A percentile compares a stretch with the other conserved stretches of the same genome.
Conservation (phyloP, 495 filamentous ascomycete genomes). For the Aspergillus ostianus region DNA sequence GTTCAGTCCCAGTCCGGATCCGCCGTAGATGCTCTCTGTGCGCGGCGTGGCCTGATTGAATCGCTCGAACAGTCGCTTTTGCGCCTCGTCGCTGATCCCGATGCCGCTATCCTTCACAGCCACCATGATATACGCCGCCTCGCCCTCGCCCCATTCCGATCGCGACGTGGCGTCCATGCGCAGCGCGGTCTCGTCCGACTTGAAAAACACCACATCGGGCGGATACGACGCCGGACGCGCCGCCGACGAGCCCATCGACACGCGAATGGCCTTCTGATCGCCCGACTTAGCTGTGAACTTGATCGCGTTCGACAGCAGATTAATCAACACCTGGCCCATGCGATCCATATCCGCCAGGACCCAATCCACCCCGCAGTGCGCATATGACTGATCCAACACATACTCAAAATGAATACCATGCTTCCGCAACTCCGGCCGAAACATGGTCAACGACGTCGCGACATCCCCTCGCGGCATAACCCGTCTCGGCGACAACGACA, state of each 20-base stretch:
- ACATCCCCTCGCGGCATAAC: slow-evolving; percentile 67
- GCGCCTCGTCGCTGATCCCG: slow-evolving; percentile 70
- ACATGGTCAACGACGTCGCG: slow-evolving; percentile 67
- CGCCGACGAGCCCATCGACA: slow-evolving; percentile 66
- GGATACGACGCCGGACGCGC: slow-evolving; percentile 46
- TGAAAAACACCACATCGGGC: slow-evolving; percentile 52
- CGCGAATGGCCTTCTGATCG: slow-evolving; percentile 59
- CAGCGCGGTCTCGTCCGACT: slow-evolving; percentile 37
- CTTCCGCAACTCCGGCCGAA: slow-evolving; percentile 65
- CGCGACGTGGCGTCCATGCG: slow-evolving; percentile 45
- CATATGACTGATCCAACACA: slow-evolving; percentile 55
- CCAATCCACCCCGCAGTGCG: slow-evolving; percentile 58
- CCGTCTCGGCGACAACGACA: slow-evolving; percentile 65
- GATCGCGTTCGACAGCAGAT: slow-evolving; percentile 74
- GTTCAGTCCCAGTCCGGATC: slow-evolving; percentile 79
- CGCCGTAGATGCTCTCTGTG: slow-evolving; percentile 79
- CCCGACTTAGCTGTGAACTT: slow-evolving; percentile 64
- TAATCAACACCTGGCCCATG: slow-evolving; percentile 72
- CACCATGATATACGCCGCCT: slow-evolving; percentile 68
- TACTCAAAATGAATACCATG: slow-evolving; percentile 66
- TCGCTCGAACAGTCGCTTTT: slow-evolving; percentile 71
- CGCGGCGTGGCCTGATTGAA: slow-evolving; percentile 78
- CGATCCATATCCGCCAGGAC: slow-evolving; percentile 68
- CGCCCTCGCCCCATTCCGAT: slow-evolving; percentile 66
- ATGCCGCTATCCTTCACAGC: slow-evolving; percentile 76